A percentile compares a stretch with the other conserved stretches of the same genome.
Evolutionary conservation across 129 eudicot genomes (phyloP).

Genomic region (carrot (Daucus carota)): DNA sequence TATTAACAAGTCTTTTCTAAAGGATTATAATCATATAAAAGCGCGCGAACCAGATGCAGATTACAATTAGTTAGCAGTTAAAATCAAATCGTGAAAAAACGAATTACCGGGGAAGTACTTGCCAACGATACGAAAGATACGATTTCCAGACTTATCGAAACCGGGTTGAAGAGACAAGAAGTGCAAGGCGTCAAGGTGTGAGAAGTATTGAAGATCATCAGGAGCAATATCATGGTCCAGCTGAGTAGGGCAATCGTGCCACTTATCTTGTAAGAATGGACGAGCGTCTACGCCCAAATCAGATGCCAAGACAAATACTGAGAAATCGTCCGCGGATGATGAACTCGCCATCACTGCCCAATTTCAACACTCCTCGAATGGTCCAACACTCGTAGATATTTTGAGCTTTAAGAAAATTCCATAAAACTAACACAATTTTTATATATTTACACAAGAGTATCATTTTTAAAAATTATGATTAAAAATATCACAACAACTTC

Average conservation of each 20-base stretch:
- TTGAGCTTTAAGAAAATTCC: too few species aligned
- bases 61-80: not conserved
- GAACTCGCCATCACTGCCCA: constrained; percentile 24
- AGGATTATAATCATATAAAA: too few species aligned
- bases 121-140: constrained; percentile 78
- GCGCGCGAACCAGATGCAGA: too few species aligned
- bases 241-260: constrained; percentile 73
- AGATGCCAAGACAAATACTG: constrained; percentile 76
- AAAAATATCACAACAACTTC: too few species aligned
- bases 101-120: constrained; percentile 93
- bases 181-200: constrained; percentile 74
- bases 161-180: constrained; percentile 59
- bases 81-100: too few species aligned
- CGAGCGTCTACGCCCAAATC: constrained; percentile 76
- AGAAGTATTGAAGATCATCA: constrained; percentile 15
- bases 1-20: too few species aligned
- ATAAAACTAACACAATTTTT: too few species aligned
- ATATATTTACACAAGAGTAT: too few species aligned
- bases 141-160: constrained; percentile 66
- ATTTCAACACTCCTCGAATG: too few species aligned
- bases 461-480: too few species aligned
- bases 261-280: constrained; percentile 51
- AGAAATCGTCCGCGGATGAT: constrained; percentile 59
- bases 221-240: constrained; percentile 27
- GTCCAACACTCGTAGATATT: too few species aligned